These are phyloP conservation scores for Sherardia arvensis DNA, from an alignment of 257 asterid species.

Conservation along the genomic window DNA sequence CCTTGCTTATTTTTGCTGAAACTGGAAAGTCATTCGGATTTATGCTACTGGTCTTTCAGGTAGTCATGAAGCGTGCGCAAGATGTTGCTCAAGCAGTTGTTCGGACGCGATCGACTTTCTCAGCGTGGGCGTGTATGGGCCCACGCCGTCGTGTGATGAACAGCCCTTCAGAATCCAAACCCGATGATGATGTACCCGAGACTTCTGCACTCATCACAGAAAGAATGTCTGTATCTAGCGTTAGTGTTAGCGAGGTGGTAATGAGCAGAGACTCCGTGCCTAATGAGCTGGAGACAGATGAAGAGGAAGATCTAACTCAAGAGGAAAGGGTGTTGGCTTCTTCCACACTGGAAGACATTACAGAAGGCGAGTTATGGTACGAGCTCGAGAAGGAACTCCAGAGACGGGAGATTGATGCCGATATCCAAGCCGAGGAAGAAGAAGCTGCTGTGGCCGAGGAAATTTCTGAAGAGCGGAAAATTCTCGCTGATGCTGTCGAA, in stretches of 20 bases:
- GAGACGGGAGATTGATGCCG: constrained; percentile 39
- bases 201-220: constrained; percentile 40
- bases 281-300: constrained; percentile 41
- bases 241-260: constrained; percentile 26
- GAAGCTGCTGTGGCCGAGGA: constrained; percentile 55
- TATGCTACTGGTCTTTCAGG: constrained; percentile 27
- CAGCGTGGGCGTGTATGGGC: constrained; percentile 86
- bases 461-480: constrained; percentile 68
- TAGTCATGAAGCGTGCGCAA: constrained; percentile 84
- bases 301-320: constrained; percentile 44
- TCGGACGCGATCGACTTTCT: constrained; percentile 57
- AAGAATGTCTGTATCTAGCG: constrained; percentile 34
- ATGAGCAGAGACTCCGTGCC: constrained; percentile 3
- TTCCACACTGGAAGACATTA: constrained; percentile 43
- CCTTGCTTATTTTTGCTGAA: too few relatives aligned
- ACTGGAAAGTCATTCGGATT: constrained; percentile 10
- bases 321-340: constrained; percentile 31
- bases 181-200: constrained; percentile 39
- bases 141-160: constrained; percentile 64
- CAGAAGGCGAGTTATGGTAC: constrained; percentile 77
- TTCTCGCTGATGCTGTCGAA: constrained; percentile 49
- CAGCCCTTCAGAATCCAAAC: constrained; percentile 28
- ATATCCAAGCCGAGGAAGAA: constrained; percentile 46
- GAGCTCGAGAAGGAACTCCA: constrained; percentile 75
- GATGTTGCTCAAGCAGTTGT: constrained; percentile 89